These are phyloP conservation scores for Aspergillus oerlinghausenensis DNA, from an alignment of 2,329 filamentous ascomycete genomes.

Conservation along the genomic window DNA sequence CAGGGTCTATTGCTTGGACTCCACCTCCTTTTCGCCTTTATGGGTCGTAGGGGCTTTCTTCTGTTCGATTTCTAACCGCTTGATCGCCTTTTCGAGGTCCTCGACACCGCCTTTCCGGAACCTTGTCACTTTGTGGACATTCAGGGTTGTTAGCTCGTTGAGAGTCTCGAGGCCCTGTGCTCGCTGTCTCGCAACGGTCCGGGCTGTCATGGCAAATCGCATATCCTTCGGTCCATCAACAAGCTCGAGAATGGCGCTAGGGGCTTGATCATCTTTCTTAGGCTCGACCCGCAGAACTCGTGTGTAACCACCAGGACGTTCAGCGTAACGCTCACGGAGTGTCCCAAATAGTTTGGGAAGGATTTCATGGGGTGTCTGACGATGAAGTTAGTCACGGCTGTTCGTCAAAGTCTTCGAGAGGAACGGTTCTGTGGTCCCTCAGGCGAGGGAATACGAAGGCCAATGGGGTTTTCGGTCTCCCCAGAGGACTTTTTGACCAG, in stretches of 20 bases:
- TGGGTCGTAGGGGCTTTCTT: slow-evolving; percentile 23
- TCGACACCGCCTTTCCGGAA: slow-evolving; percentile 64
- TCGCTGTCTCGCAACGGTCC: slow-evolving; percentile 64
- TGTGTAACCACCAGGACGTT: slow-evolving; percentile 86
- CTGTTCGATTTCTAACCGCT: slow-evolving; percentile 53
- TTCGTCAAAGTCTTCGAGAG: not conserved
- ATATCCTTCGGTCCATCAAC: slow-evolving; percentile 93
- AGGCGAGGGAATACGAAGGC: not conserved
- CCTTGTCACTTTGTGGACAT: slow-evolving; percentile 76
- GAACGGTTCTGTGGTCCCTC: not conserved
- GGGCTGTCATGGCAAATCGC: slow-evolving; percentile 89
- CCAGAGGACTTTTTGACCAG: not conserved
- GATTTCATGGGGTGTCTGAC: slow-evolving; percentile 38
- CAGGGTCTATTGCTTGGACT: slow-evolving; percentile 13
- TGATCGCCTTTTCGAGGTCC: slow-evolving; percentile 60
- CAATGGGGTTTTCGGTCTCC: not conserved
- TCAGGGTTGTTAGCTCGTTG: slow-evolving; percentile 69
- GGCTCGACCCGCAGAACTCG: slow-evolving; percentile 90
- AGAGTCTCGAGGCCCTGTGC: slow-evolving; percentile 51
- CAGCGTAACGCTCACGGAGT: slow-evolving; percentile 71
- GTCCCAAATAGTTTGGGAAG: slow-evolving; percentile 84
- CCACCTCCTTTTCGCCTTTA: slow-evolving; percentile 20
- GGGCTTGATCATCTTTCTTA: slow-evolving; percentile 79
- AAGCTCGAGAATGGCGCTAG: slow-evolving; percentile 86
- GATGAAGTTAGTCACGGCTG: not conserved